Percentiles rank a stretch among this genome's conserved stretches.
Evolutionary conservation across 768 basidiomycete genomes (phyloP).

Genomic region (Auriscalpium microsporum): DNA sequence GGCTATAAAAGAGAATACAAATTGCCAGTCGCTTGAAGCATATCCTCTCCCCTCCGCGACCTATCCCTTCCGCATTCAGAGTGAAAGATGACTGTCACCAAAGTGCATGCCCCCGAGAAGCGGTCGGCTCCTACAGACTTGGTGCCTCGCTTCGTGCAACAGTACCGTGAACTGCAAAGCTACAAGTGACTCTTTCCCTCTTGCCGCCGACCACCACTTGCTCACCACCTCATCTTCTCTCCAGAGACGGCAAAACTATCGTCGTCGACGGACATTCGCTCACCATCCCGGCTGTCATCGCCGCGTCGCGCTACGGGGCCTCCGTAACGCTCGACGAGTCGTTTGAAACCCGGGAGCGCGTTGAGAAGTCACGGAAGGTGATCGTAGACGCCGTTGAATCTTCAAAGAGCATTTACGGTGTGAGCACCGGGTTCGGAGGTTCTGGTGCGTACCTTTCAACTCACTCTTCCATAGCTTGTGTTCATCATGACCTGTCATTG

Average conservation of each 20-base stretch:
- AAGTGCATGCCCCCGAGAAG: conserved; percentile 24
- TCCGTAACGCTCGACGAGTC: conserved; percentile 44
- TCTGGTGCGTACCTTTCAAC: conserved; percentile 35
- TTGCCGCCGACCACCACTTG: not conserved
- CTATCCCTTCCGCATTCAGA: too few relatives aligned
- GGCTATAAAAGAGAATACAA: too few relatives aligned
- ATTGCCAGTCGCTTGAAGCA: too few relatives aligned
- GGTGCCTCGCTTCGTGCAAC: conserved; percentile 48
- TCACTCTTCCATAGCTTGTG: too few relatives aligned
- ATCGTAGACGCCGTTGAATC: conserved; percentile 59
- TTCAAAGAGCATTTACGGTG: conserved; percentile 72
- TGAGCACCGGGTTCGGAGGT: conserved; percentile 85
- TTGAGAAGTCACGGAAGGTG: conserved; percentile 55
- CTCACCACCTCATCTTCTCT: not conserved
- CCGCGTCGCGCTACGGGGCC: conserved; percentile 57
- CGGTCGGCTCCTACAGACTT: conserved; percentile 23
- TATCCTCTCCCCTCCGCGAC: too few relatives aligned
- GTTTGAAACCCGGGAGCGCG: conserved; percentile 36
- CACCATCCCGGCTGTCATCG: conserved; percentile 68
- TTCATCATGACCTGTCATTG: not conserved
- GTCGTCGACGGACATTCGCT: conserved; percentile 62
- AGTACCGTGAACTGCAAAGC: conserved; percentile 50
- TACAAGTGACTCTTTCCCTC: conserved; percentile 43
- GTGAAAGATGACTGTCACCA: too few relatives aligned
- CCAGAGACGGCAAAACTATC: conserved; percentile 49